phyloP scores from a whole-genome alignment of 495 filamentous ascomycete genomes.

The Zalerion maritima region DNA sequence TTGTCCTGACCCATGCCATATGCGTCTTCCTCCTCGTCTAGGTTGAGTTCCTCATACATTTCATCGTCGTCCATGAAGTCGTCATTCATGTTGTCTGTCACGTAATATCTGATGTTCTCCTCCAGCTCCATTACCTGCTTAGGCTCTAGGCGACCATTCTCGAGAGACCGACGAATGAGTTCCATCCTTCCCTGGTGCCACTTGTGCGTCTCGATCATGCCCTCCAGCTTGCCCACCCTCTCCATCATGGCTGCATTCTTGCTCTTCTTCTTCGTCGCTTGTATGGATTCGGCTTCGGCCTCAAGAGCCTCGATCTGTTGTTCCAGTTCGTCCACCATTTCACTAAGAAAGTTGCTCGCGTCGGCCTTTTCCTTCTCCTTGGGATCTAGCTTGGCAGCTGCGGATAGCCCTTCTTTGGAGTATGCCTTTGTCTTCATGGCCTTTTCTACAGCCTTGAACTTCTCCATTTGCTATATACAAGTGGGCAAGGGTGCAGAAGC shows the following conservation, averaged over 20 bases:
- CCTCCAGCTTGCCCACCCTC: constrained; percentile 71
- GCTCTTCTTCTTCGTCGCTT: constrained; percentile 82
- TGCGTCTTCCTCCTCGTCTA: constrained; percentile 74
- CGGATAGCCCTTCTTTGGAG: constrained; percentile 89
- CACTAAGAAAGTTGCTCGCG: constrained; percentile 64
- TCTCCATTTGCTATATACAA: constrained; percentile 83
- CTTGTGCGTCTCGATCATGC: constrained; percentile 80
- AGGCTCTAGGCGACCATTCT: constrained; percentile 80
- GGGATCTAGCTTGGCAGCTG: constrained; percentile 83
- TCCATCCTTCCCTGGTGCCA: constrained; percentile 92
- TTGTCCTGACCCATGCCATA: constrained; percentile 72
- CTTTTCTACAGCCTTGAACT: constrained; percentile 99
- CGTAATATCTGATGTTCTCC: constrained; percentile 88
- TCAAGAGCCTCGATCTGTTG: constrained; percentile 84
- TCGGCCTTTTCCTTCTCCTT: constrained; percentile 89
- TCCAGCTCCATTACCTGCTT: constrained; percentile 75
- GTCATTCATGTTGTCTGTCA: constrained; percentile 71
- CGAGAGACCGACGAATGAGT: constrained; percentile 72
- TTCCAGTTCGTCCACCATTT: constrained; percentile 85
- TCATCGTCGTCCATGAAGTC: constrained; percentile 84
- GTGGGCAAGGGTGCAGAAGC: constrained; percentile 6
- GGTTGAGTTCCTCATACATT: constrained; percentile 87
- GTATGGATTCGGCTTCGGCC: constrained; percentile 75
- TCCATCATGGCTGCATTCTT: constrained; percentile 73
- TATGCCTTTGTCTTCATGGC: constrained; percentile 99